These are phyloP conservation scores for Yamadazyma dushanensis DNA, from an alignment of 1,139 yeast species.

Conservation along the genomic window DNA sequence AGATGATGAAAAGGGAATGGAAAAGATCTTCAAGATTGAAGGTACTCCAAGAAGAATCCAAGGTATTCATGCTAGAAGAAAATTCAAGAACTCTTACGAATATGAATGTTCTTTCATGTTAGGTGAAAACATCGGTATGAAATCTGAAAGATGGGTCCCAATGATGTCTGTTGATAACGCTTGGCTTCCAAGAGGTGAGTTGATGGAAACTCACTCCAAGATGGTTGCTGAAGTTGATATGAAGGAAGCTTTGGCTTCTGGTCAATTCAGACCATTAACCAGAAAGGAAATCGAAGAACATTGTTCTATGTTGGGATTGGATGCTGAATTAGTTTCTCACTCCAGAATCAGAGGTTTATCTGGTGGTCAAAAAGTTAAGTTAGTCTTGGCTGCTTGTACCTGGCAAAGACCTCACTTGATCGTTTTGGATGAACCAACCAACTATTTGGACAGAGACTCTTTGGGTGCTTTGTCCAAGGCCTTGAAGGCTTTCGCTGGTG, in stretches of 20 bases:
- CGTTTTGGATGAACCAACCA: slow-evolving; percentile 99
- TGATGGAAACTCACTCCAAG: slow-evolving; percentile 97
- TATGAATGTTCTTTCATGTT: slow-evolving; percentile 95
- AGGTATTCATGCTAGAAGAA: slow-evolving; percentile 96
- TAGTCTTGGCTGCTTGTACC: slow-evolving; percentile 99
- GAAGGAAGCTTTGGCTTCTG: slow-evolving; percentile 99
- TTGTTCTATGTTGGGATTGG: slow-evolving; percentile 98
- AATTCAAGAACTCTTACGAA: slow-evolving; percentile 99
- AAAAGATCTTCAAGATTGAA: slow-evolving; percentile 98
- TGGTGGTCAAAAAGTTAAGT: slow-evolving; percentile 99
- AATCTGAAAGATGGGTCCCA: slow-evolving; percentile 99
- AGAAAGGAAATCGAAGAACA: slow-evolving; percentile 99
- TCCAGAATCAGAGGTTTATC: slow-evolving; percentile 99
- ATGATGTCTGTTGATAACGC: slow-evolving; percentile 99
- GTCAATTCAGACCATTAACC: slow-evolving; percentile 99
- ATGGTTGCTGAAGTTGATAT: slow-evolving; percentile 99
- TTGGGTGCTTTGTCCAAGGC: slow-evolving; percentile 99
- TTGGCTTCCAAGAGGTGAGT: slow-evolving; percentile 99
- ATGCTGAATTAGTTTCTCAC: slow-evolving; percentile 98
- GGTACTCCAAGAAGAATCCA: slow-evolving; percentile 97
- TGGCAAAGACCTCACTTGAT: slow-evolving; percentile 99
- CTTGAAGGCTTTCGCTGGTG: slow-evolving; percentile 98
- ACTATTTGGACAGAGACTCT: slow-evolving; percentile 98
- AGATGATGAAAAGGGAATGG: slow-evolving; percentile 96
- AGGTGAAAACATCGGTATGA: slow-evolving; percentile 99